Evolutionary conservation across 306 rosid species (phyloP).

Genomic region (Senna tora): DNA sequence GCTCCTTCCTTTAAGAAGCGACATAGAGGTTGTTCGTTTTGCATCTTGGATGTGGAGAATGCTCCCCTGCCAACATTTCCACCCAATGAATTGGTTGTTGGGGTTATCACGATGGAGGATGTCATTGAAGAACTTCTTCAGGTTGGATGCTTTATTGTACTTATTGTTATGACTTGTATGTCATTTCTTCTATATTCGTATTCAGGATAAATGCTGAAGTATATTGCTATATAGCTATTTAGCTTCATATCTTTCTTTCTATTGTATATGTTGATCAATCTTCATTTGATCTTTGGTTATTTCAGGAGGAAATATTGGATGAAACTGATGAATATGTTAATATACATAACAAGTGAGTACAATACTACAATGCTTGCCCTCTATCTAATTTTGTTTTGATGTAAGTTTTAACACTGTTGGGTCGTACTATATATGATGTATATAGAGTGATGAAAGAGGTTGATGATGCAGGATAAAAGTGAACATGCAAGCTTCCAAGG

Average conservation of each 20-base stretch:
- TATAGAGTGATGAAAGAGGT: slow-evolving; percentile 4
- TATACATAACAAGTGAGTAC: slow-evolving; percentile 87
- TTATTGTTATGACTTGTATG: neutral
- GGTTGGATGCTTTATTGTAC: slow-evolving; percentile 53
- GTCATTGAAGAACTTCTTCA: slow-evolving; percentile 99
- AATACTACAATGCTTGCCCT: slow-evolving; percentile 14
- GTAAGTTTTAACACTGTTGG: neutral
- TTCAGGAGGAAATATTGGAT: slow-evolving; percentile 96
- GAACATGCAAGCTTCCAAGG: slow-evolving; percentile 86
- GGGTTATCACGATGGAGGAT: slow-evolving; percentile 98
- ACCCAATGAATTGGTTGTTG: slow-evolving; percentile 80
- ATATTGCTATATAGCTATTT: slow-evolving; percentile 21
- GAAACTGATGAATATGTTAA: slow-evolving; percentile 99
- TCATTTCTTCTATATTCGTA: slow-evolving; percentile 9
- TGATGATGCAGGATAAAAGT: slow-evolving; percentile 80
- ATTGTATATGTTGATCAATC: slow-evolving; percentile 28
- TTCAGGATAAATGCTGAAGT: slow-evolving; percentile 16
- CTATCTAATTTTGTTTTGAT: slow-evolving; percentile 11
- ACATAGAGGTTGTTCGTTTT: slow-evolving; percentile 90
- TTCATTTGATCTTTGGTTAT: slow-evolving; percentile 40
- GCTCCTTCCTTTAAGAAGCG: slow-evolving; percentile 82
- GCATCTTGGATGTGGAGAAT: slow-evolving; percentile 88
- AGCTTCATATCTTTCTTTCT: slow-evolving; percentile 33
- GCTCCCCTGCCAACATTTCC: slow-evolving; percentile 75
- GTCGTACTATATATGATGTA: neutral